Evolutionary conservation across 192 early-diverging fungal species (phyloP), one percentile per base, ranked within the genome.

Genomic region (Gigaspora rosea): DNA sequence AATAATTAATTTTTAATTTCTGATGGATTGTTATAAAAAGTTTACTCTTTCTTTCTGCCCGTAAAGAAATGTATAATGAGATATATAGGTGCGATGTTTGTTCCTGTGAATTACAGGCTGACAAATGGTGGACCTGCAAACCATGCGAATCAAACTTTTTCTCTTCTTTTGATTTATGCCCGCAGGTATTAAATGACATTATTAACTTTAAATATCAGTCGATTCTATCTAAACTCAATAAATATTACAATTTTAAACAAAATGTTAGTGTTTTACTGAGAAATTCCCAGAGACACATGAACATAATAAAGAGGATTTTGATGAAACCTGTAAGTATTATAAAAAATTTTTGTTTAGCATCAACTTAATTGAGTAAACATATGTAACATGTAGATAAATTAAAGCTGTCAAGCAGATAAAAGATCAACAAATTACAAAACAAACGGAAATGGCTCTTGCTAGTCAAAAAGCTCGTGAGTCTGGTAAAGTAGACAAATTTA

Each of bases 21-120:
- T 7, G 2, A 41, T 41, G 7, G 41, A 41, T 41, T 41, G 7
- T 2, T 41, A 41, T 6, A 41, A 41, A 27, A 27, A 27, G 27
- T 27, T 27, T 41, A 41, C 41, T 41, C 2, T 27, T 27, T 27
- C 27, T 27, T 41, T 41, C 41, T 41, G 41, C 41, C 41, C 41
- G 7, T 22, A 48, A 52, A 86, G 88, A 89, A 74, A 79, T 81
- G 9, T 93, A 93, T 73, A 88, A 89, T 50, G 91, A 94, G 15
- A 79, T 83, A 8, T 93, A 89, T 73, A 84, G 82, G n/a, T 94
- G 92, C 80, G 93, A 94, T 78, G 82, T 77, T 3, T 94, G 93
- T 81, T 79, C 73, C 8, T 85, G 86, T 49, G 78, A 86, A 11
- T 78, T 91, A 63, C 85, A 85, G 5, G 82, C 89, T 4, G 85